Evolutionary conservation across 768 basidiomycete species (phyloP).

Genomic region (Suillus sp.): DNA sequence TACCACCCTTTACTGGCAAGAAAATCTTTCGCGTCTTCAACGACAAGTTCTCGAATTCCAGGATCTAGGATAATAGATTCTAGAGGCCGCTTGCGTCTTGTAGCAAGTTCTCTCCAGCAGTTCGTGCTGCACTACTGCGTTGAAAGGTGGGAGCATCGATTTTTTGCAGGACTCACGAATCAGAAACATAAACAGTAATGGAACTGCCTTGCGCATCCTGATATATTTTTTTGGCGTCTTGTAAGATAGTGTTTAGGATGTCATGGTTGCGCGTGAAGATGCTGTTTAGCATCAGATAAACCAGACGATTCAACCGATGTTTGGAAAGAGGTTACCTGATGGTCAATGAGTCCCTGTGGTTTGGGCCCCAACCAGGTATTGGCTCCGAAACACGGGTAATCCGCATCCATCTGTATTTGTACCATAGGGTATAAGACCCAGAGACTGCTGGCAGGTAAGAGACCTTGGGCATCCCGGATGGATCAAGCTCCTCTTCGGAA

Average conservation of each 20-base stretch:
- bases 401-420: constrained; percentile 35
- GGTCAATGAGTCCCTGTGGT: constrained; percentile 22
- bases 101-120: constrained; percentile 56
- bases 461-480: constrained; percentile 26
- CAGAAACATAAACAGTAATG: constrained; percentile 56
- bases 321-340: constrained; percentile 21
- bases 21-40: constrained; percentile 74
- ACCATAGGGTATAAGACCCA: constrained; percentile 38
- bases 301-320: neutral
- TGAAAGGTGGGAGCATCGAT: neutral
- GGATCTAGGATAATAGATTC: constrained; percentile 71
- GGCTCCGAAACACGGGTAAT: constrained; percentile 26
- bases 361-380: constrained; percentile 20
- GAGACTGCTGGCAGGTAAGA: constrained; percentile 37
- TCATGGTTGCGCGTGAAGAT: constrained; percentile 50
- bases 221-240: constrained; percentile 56
- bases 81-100: constrained; percentile 65
- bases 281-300: constrained; percentile 32
- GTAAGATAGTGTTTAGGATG: constrained; percentile 53
- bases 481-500: constrained; percentile 28
- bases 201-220: constrained; percentile 50
- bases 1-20: constrained; percentile 74
- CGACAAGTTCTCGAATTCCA: constrained; percentile 62
- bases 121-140: constrained; percentile 28
- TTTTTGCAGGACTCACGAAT: constrained; percentile 34